Evolutionary conservation across 2,329 filamentous ascomycete genomes (phyloP).

Genomic region (Coniochaeta ligniaria): DNA sequence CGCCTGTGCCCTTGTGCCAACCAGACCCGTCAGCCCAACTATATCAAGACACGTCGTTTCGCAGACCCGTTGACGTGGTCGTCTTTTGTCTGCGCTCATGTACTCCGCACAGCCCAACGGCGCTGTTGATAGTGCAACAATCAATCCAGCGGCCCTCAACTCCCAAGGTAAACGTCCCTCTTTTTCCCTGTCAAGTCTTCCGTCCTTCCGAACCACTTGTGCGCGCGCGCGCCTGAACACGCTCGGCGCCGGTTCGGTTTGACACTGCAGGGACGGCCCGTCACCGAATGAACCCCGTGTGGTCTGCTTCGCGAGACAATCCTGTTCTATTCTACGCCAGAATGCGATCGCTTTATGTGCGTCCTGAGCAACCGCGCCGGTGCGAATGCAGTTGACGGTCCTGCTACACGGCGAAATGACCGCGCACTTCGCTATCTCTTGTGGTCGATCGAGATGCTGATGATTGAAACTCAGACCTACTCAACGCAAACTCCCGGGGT

Average conservation of each 20-base stretch:
- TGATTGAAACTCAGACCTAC: constrained; percentile 32
- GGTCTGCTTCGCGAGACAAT: background rate
- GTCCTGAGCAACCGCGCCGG: background rate
- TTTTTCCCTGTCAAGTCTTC: constrained; percentile 13
- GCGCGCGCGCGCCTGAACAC: background rate
- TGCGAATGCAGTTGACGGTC: background rate
- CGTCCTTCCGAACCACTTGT: background rate
- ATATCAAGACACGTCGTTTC: constrained; percentile 56
- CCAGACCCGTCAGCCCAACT: constrained; percentile 39
- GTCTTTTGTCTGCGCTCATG: constrained; percentile 39
- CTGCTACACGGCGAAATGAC: background rate
- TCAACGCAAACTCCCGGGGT: constrained; percentile 53
- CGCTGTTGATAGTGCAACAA: constrained; percentile 72
- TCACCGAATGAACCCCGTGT: background rate
- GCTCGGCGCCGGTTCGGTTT: background rate
- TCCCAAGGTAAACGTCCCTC: constrained; percentile 57
- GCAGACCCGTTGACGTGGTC: constrained; percentile 37
- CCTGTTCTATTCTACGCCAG: background rate
- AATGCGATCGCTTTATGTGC: background rate
- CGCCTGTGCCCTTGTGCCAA: constrained; percentile 19
- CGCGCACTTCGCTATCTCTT: background rate
- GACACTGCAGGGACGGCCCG: background rate
- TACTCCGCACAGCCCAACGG: constrained; percentile 61
- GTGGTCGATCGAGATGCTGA: constrained; percentile 18
- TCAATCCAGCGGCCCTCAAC: constrained; percentile 84